Conservation (phyloP, 2,329 filamentous ascomycete genomes). For the Tolypocladium pustulatum region DNA sequence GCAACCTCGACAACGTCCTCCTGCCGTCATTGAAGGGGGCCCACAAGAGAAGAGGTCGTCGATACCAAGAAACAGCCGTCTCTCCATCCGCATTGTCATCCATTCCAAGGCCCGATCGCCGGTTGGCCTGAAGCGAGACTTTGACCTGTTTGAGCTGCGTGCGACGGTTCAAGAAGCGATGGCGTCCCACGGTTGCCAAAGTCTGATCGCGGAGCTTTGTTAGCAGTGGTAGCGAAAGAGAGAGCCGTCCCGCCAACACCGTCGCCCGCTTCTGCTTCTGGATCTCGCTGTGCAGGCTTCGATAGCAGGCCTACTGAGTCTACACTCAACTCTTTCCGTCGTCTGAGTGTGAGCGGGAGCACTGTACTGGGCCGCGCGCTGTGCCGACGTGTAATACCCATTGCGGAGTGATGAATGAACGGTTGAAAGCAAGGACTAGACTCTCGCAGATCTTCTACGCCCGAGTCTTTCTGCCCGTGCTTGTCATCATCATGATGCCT, state of each 20-base stretch:
- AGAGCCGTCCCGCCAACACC: not conserved
- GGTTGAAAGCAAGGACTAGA: not conserved
- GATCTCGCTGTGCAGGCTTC: not conserved
- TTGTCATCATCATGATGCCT: slow-evolving; percentile 44
- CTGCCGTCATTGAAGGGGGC: not conserved
- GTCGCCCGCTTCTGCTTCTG: not conserved
- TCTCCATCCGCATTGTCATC: slow-evolving; percentile 17
- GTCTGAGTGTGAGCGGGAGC: not conserved
- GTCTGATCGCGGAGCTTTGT: slow-evolving; percentile 7
- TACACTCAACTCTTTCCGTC: not conserved
- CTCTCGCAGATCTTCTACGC: slow-evolving; percentile 18
- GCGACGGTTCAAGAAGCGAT: slow-evolving; percentile 30
- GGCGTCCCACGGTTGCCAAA: slow-evolving; percentile 7
- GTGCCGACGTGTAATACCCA: slow-evolving; percentile 7
- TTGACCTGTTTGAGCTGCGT: slow-evolving; percentile 37
- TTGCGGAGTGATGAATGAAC: not conserved
- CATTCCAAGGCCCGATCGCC: slow-evolving; percentile 27
- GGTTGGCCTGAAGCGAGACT: slow-evolving; percentile 37
- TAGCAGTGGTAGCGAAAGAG: slow-evolving; percentile 2
- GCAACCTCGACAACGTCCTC: slow-evolving; percentile 10
- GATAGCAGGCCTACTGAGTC: not conserved
- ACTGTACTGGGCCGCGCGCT: not conserved
- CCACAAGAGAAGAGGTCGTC: not conserved
- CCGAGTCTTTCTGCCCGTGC: slow-evolving; percentile 34
- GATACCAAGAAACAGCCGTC: slow-evolving; percentile 3